Percentiles rank a stretch among this genome's conserved stretches.
phyloP scores from a whole-genome alignment of 306 rosid genomes.

The Dalbergia cultrata region DNA sequence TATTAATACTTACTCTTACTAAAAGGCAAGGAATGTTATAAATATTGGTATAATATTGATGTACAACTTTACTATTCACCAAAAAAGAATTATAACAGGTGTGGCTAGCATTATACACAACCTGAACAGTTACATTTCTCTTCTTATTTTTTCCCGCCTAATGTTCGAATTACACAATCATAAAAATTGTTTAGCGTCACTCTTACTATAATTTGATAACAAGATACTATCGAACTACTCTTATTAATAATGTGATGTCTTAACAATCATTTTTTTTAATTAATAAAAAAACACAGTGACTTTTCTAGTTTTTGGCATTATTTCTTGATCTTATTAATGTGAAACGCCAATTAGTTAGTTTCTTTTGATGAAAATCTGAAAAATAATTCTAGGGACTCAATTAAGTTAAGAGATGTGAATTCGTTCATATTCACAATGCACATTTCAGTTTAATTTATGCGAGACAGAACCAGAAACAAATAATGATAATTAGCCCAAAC shows the following conservation, averaged over 20 bases:
- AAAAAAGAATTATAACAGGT: too few species aligned
- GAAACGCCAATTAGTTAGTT: not conserved
- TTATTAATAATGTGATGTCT: not conserved
- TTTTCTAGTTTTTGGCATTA: not conserved
- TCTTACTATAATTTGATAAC: not conserved
- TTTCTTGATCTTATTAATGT: not conserved
- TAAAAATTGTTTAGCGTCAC: not conserved
- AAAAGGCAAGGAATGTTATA: too few species aligned
- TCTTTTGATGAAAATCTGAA: not conserved
- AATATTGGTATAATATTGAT: too few species aligned
- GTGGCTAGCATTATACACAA: too few species aligned
- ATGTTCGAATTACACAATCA: not conserved
- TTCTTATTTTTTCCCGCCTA: not conserved
- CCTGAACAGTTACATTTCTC: not conserved
- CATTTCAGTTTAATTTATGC: not conserved
- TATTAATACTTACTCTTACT: too few species aligned
- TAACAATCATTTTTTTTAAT: not conserved
- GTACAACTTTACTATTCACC: too few species aligned
- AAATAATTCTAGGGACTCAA: not conserved
- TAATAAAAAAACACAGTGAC: not conserved
- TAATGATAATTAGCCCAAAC: not conserved
- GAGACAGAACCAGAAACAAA: not conserved
- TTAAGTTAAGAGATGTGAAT: not conserved
- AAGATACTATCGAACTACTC: not conserved
- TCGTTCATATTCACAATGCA: not conserved